A percentile compares a stretch with the other conserved stretches of the same genome.
Conservation (phyloP, 768 basidiomycete genomes). For the Podaxis carcinomalis region DNA sequence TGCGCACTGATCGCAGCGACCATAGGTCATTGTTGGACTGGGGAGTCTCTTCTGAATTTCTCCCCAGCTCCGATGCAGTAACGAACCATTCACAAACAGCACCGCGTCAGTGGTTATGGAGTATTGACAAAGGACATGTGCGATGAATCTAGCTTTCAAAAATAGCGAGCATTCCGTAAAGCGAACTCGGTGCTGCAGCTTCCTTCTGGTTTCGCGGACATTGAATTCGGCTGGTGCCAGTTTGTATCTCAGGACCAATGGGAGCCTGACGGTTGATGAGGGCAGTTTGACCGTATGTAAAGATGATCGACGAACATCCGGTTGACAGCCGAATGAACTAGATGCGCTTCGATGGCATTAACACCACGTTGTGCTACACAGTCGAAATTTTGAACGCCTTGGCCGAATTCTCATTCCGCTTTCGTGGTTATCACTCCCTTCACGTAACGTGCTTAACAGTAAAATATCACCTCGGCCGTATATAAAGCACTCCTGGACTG, state of each 20-base stretch:
- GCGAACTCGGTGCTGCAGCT: neutral
- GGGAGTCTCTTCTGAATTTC: no score
- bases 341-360: conserved; percentile 10
- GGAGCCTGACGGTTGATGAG: conserved; percentile 1
- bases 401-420: neutral
- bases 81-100: neutral
- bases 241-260: conserved; percentile 6
- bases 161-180: conserved; percentile 6
- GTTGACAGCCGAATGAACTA: conserved; percentile 8
- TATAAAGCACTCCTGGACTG: neutral
- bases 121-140: neutral
- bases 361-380: conserved; percentile 12
- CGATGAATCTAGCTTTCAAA: neutral
- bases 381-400: conserved; percentile 9
- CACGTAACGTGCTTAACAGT: neutral
- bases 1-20: neutral
- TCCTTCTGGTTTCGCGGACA: conserved; percentile 10
- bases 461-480: neutral
- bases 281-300: conserved; percentile 8
- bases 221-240: conserved; percentile 11
- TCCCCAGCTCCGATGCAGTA: neutral
- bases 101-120: neutral
- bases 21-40: neutral
- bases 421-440: conserved; percentile 7
- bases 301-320: conserved; percentile 6